phyloP scores from a whole-genome alignment of 2,329 filamentous ascomycete genomes.

The Coniochaeta sp. region DNA sequence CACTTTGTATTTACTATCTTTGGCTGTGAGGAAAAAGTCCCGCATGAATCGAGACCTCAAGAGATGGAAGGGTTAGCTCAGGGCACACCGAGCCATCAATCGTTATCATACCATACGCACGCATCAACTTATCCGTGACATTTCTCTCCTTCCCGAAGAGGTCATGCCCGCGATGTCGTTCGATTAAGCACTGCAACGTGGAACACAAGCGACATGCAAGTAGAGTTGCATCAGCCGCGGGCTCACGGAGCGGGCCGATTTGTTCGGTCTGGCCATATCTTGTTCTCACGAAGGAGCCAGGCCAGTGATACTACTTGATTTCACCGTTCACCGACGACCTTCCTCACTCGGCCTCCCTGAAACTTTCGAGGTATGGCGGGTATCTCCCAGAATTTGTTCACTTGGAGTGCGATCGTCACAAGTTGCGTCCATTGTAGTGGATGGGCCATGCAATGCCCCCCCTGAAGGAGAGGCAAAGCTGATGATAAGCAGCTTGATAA shows the following conservation, averaged over 20 bases:
- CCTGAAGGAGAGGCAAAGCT: too few species aligned
- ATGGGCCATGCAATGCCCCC: too few species aligned
- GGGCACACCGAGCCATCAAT: neutral
- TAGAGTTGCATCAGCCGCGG: neutral
- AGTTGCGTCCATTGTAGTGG: too few species aligned
- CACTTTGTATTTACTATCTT: neutral
- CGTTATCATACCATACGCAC: neutral
- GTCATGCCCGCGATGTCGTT: neutral
- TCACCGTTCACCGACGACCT: neutral
- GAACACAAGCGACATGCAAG: neutral
- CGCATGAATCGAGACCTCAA: neutral
- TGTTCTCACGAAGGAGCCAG: neutral
- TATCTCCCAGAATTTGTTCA: neutral
- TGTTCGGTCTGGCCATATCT: neutral
- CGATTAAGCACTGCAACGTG: neutral
- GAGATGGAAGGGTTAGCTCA: neutral
- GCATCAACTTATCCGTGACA: neutral
- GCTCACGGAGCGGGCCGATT: neutral
- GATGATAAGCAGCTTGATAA: too few species aligned
- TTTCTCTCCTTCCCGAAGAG: neutral
- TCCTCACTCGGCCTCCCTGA: neutral
- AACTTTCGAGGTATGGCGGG: neutral
- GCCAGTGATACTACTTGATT: neutral
- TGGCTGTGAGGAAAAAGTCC: neutral
- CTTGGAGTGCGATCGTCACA: neutral